These are phyloP conservation scores for Pisolithus tinctorius DNA, from an alignment of 768 basidiomycete species.

Conservation along the genomic window DNA sequence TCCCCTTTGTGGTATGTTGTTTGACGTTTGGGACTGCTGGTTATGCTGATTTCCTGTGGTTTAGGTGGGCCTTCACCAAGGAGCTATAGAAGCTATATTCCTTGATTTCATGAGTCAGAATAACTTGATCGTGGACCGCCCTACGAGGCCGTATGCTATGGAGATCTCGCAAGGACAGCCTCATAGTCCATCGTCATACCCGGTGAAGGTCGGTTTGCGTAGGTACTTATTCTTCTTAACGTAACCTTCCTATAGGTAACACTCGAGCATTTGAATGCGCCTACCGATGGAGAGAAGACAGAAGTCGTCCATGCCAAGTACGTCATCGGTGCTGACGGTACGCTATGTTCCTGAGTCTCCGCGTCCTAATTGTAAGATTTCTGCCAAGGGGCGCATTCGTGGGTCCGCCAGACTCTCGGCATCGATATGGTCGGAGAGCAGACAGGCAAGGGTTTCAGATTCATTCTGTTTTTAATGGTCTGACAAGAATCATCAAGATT, in stretches of 20 bases:
- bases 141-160: conserved; percentile 25
- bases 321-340: conserved; percentile 32
- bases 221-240: not conserved
- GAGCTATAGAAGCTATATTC: conserved; percentile 35
- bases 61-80: conserved; percentile 34
- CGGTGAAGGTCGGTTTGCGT: conserved; percentile 22
- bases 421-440: conserved; percentile 43
- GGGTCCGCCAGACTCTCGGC: conserved; percentile 39
- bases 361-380: not conserved
- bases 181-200: conserved; percentile 21
- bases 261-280: conserved; percentile 17
- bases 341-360: not conserved
- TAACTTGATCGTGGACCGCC: conserved; percentile 31
- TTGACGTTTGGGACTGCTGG: not conserved
- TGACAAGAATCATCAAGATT: conserved; percentile 32
- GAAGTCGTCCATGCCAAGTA: conserved; percentile 29
- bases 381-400: conserved; percentile 36
- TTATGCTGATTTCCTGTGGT: not conserved
- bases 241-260: conserved; percentile 11
- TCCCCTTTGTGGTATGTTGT: conserved; percentile 55
- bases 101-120: conserved; percentile 31
- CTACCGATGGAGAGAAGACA: conserved; percentile 23
- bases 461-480: too few relatives aligned
- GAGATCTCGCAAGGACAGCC: conserved; percentile 34
- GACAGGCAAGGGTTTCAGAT: conserved; percentile 26